phyloP scores from a whole-genome alignment of 2,329 filamentous ascomycete species.

The Coniochaeta pulveracea region DNA sequence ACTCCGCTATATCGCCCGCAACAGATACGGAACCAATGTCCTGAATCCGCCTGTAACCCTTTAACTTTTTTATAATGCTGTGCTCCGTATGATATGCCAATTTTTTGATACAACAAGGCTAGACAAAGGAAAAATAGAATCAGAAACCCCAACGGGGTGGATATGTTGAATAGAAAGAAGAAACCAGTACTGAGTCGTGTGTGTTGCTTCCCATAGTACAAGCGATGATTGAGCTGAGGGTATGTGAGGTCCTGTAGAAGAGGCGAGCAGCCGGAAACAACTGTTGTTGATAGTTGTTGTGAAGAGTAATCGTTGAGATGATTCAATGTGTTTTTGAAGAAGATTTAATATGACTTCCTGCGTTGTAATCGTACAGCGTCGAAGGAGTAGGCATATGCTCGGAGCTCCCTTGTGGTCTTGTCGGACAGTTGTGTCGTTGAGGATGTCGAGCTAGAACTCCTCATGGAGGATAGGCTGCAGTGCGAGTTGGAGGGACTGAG shows the following conservation, averaged over 20 bases:
- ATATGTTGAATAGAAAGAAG: background rate
- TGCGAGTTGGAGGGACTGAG: slow-evolving; percentile 68
- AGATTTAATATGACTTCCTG: slow-evolving; percentile 40
- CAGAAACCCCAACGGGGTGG: background rate
- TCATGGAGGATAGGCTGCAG: slow-evolving; percentile 72
- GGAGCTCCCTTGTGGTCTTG: slow-evolving; percentile 67
- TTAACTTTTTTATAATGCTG: slow-evolving; percentile 13
- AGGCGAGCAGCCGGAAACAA: background rate
- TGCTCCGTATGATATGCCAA: slow-evolving; percentile 12
- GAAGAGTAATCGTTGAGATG: background rate
- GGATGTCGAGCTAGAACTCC: slow-evolving; percentile 49
- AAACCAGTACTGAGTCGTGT: slow-evolving; percentile 2
- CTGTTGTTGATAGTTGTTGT: background rate
- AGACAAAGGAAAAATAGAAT: background rate
- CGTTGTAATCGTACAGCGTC: slow-evolving; percentile 62
- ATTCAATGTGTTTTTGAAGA: slow-evolving; percentile 16
- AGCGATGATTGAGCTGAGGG: background rate
- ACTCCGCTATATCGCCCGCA: slow-evolving; percentile 7
- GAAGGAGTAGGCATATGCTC: slow-evolving; percentile 79
- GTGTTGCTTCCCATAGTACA: background rate
- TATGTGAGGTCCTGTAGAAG: background rate
- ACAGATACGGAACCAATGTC: slow-evolving; percentile 2
- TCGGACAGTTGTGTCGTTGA: slow-evolving; percentile 57
- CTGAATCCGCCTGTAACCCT: slow-evolving; percentile 7
- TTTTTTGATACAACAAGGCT: slow-evolving; percentile 8